Percentiles rank a stretch among this genome's conserved stretches.
Evolutionary conservation across 169 alveolate species (phyloP).

Genomic region (Eimeria acervulina): DNA sequence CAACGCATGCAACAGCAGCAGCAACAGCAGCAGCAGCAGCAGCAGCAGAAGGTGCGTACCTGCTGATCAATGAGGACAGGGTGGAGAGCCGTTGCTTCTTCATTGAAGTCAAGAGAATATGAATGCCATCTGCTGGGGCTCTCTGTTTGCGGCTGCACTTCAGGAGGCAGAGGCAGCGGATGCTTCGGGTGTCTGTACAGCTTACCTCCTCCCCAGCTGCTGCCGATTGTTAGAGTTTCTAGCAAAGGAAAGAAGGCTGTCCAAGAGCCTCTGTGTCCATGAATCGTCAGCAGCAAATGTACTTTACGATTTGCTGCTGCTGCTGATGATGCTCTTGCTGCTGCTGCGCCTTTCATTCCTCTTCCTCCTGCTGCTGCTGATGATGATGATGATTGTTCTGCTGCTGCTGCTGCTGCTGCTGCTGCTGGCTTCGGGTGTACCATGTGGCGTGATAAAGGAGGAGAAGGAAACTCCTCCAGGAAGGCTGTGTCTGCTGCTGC

Average conservation of each 20-base stretch:
- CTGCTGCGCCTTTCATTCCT: too few relatives aligned
- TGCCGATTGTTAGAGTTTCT: background rate
- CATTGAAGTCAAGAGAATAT: slow-evolving; percentile 16
- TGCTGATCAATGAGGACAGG: slow-evolving; percentile 31
- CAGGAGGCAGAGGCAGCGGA: slow-evolving; percentile 10
- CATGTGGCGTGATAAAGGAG: background rate
- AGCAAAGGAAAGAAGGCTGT: slow-evolving; percentile 10
- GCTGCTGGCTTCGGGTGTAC: background rate
- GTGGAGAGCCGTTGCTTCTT: slow-evolving; percentile 20
- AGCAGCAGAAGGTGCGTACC: too few relatives aligned
- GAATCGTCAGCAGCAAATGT: slow-evolving; percentile 23
- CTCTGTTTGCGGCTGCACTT: slow-evolving; percentile 33
- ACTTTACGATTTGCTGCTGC: background rate
- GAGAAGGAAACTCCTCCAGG: background rate
- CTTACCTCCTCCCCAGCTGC: slow-evolving; percentile 31
- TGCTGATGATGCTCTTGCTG: too few relatives aligned
- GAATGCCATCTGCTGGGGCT: slow-evolving; percentile 24
- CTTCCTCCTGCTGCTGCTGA: too few relatives aligned
- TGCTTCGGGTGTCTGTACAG: slow-evolving; percentile 22
- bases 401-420: background rate
- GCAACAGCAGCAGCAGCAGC: background rate
- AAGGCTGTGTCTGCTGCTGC: background rate
- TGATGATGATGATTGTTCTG: background rate
- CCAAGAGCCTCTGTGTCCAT: slow-evolving; percentile 36
- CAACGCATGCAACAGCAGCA: background rate